phyloP scores from a whole-genome alignment of 495 filamentous ascomycete genomes.

The Aspergillus bridgeri region DNA sequence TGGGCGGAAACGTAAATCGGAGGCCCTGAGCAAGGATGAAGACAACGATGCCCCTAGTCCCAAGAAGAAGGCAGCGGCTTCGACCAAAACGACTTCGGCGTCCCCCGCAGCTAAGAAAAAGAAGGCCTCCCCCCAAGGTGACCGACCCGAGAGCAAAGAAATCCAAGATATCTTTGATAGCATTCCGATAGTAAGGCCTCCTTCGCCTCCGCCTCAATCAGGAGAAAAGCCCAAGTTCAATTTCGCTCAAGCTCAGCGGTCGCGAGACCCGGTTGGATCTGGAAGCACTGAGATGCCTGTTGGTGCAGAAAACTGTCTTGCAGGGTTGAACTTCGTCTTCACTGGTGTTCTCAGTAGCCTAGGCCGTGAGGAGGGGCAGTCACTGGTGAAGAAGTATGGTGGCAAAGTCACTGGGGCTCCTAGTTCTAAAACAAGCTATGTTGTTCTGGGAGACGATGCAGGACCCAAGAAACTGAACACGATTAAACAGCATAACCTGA shows the following conservation, averaged over 20 bases:
- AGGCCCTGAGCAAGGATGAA: constrained; percentile 47
- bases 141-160: constrained; percentile 56
- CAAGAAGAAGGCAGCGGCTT: constrained; percentile 35
- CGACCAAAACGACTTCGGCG: constrained; percentile 23
- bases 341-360: constrained; percentile 79
- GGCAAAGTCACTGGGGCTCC: constrained; percentile 85
- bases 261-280: constrained; percentile 56
- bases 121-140: constrained; percentile 56
- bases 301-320: constrained; percentile 85
- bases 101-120: constrained; percentile 56
- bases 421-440: constrained; percentile 88
- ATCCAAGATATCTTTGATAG: constrained; percentile 83
- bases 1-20: constrained; percentile 56
- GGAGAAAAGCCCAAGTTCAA: constrained; percentile 68
- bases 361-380: constrained; percentile 80
- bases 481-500: constrained; percentile 71
- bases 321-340: constrained; percentile 96
- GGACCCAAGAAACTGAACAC: constrained; percentile 92
- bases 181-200: constrained; percentile 76
- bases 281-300: constrained; percentile 70
- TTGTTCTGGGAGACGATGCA: constrained; percentile 86
- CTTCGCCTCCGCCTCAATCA: constrained; percentile 69
- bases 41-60: constrained; percentile 24
- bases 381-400: constrained; percentile 85
- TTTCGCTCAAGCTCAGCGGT: constrained; percentile 51